These are phyloP conservation scores for Wickerhamomyces strasburgensis DNA, from an alignment of 805 yeast genomes.

Conservation along the genomic window DNA sequence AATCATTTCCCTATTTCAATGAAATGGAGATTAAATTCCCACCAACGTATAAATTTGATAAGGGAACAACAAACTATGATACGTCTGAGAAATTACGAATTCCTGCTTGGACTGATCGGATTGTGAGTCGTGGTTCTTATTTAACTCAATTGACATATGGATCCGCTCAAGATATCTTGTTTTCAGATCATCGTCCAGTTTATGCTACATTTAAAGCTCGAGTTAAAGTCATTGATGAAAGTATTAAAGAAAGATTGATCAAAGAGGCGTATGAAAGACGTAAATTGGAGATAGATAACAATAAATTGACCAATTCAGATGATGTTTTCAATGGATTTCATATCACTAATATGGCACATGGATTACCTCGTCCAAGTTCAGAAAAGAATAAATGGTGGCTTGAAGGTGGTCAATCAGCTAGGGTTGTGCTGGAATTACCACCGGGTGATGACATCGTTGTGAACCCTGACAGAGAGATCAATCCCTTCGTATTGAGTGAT, in stretches of 20 bases:
- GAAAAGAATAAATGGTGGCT: conserved; percentile 91
- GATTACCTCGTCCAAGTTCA: conserved; percentile 85
- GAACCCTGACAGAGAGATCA: conserved; percentile 64
- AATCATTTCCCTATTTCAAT: conserved; percentile 73
- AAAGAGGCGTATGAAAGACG: conserved; percentile 52
- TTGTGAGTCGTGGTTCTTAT: conserved; percentile 58
- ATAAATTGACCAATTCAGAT: conserved; percentile 9
- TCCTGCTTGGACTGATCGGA: conserved; percentile 98
- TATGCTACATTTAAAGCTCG: conserved; percentile 62
- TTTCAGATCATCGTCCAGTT: conserved; percentile 92
- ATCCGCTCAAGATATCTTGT: conserved; percentile 48
- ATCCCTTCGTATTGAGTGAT: conserved; percentile 60
- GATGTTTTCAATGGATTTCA: conserved; percentile 18
- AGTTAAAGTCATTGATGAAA: conserved; percentile 62
- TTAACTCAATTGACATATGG: conserved; percentile 59
- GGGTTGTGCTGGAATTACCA: conserved; percentile 46
- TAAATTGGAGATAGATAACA: conserved; percentile 21
- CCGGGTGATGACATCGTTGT: conserved; percentile 42
- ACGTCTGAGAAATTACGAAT: conserved; percentile 86
- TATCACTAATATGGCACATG: conserved; percentile 31
- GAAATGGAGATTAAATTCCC: conserved; percentile 77
- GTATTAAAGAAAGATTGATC: conserved; percentile 42
- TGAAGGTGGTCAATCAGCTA: conserved; percentile 54
- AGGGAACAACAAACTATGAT: conserved; percentile 78
- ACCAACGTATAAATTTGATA: conserved; percentile 94